Conservation (phyloP, 352 stramenopile genomes). For the Pythium angustatum region DNA sequence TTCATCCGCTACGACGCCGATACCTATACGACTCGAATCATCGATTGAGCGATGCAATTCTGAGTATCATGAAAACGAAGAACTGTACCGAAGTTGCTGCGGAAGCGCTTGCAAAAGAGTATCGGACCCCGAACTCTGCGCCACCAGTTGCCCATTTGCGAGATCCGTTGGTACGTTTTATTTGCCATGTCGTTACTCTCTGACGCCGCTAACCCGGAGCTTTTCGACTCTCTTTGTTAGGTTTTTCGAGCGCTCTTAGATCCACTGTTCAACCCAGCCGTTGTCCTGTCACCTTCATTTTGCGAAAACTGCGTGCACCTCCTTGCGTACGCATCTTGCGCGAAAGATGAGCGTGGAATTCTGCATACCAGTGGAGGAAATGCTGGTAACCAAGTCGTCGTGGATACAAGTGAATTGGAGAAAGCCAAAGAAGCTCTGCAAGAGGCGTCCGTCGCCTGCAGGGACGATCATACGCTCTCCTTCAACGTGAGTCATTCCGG, state of each 20-base stretch:
- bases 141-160: conserved; percentile 72
- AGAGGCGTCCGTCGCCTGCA: conserved; percentile 77
- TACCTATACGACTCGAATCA: conserved; percentile 61
- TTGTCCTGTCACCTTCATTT: conserved; percentile 57
- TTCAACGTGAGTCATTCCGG: conserved; percentile 79
- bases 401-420: conserved; percentile 58
- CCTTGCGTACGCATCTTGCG: conserved; percentile 73
- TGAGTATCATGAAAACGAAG: conserved; percentile 76
- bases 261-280: conserved; percentile 79
- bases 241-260: conserved; percentile 79
- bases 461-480: conserved; percentile 82
- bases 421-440: conserved; percentile 66
- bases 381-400: conserved; percentile 28
- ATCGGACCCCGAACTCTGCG: conserved; percentile 40
- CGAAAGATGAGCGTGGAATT: conserved; percentile 77
- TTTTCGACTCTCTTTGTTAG: conserved; percentile 27
- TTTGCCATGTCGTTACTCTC: neutral
- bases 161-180: conserved; percentile 58
- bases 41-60: conserved; percentile 63
- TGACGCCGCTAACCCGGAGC: neutral
- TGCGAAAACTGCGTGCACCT: conserved; percentile 68
- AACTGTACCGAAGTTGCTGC: conserved; percentile 66
- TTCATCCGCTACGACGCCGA: conserved; percentile 70
- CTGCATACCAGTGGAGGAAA: conserved; percentile 41
- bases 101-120: conserved; percentile 73